Base-by-base conservation (phyloP, 2,329 filamentous ascomycete genomes). In the Claviceps purpurea region DNA sequence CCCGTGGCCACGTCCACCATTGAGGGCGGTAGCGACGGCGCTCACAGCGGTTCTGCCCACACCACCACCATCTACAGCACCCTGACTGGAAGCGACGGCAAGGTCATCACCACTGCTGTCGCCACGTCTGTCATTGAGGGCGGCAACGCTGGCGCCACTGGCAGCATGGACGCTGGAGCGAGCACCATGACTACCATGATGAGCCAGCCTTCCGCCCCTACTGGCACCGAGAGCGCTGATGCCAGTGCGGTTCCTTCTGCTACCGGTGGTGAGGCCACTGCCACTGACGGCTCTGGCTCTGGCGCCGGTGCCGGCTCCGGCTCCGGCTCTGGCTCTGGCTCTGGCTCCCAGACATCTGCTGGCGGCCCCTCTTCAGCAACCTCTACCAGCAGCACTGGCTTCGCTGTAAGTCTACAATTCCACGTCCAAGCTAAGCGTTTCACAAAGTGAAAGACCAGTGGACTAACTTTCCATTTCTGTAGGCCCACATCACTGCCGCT, bases 401-500 rank as follows among this genome's bases (percentile, higher is more conserved):
- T 56, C 43, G 65, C 64, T 55, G 66, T 68, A 62, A 61, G 66
- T 65, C 6, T 2, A 5, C 5, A 5, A 6, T 11, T 11, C 2
- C 10, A 8, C 5, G 30, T 34, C 3, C 30, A 34, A 11, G 30
- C 30, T 1, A 34, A 34, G 10, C 30, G 8, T 30, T 30, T 4
- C 41, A 4, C 2, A 16, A 43, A 6, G 13, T 14, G 20, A 24
- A 24, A 24, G 10, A 44, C 30, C 20, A 18, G 30, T 13, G 18
- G 2, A 24, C 49, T 42, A 43, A 47, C 30, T 39, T 10, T 26
- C 34, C 8, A 34, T 39, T 24, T 4, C 16, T 20, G 1, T 44
- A 68, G 66, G 63, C 71, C 43, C 66, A 71, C 53, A 64, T 65
- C 59, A 75, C 74, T 48, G 71, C 68, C 52, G 73, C 69, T 40